Conservation (phyloP, 208 protist species). For the Crithidia brevicula region DNA sequence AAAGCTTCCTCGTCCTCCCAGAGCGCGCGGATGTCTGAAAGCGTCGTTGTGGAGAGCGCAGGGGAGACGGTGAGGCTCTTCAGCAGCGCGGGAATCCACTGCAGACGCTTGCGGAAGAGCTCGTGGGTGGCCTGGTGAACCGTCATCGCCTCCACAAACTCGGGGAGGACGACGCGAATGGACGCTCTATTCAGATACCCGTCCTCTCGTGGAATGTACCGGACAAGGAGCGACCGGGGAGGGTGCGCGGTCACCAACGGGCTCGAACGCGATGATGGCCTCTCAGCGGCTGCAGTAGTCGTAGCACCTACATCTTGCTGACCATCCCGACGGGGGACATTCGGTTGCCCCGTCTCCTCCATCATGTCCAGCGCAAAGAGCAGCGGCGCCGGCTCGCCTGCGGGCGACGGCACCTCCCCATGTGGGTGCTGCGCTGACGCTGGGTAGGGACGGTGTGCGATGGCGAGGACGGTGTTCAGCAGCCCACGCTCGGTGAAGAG, state of each 20-base stretch:
- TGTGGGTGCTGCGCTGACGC: neutral
- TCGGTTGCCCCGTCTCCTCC: constrained; percentile 24
- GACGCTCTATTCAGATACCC: constrained; percentile 30
- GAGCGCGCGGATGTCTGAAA: constrained; percentile 18
- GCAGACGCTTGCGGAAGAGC: constrained; percentile 39
- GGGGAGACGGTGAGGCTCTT: constrained; percentile 44
- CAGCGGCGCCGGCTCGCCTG: neutral
- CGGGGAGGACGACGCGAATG: constrained; percentile 41
- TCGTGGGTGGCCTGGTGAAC: constrained; percentile 73
- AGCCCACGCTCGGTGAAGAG: constrained; percentile 78
- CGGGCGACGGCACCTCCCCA: too few species aligned
- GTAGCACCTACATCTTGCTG: too few species aligned
- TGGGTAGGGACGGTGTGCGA: constrained; percentile 29
- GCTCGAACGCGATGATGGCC: neutral
- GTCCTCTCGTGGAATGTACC: constrained; percentile 24
- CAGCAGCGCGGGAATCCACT: constrained; percentile 42
- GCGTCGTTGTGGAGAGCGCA: constrained; percentile 17
- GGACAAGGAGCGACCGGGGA: constrained; percentile 8
- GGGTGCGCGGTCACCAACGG: constrained; percentile 20
- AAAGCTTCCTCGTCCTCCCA: constrained; percentile 4
- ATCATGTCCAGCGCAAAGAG: constrained; percentile 24
- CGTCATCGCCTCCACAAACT: constrained; percentile 82
- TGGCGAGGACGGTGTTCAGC: constrained; percentile 58
- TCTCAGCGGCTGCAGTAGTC: neutral
- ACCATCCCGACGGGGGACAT: neutral